These are phyloP conservation scores for Ocimum tenuiflorum DNA, from an alignment of 257 asterid genomes.

Conservation along the genomic window DNA sequence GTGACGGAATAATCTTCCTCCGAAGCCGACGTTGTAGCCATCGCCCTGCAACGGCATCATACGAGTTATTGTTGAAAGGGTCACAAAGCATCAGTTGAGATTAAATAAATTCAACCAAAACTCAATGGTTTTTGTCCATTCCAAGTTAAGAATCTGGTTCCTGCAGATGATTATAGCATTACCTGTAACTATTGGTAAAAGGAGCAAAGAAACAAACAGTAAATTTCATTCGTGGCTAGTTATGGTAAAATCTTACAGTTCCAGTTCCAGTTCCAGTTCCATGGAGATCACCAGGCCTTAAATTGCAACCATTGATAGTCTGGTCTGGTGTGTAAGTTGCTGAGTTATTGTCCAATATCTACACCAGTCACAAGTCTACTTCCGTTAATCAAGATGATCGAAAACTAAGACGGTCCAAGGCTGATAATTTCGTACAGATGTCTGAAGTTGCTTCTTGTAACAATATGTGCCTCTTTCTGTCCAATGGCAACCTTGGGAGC, in stretches of 20 bases:
- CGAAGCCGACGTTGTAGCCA: slow-evolving; percentile 59
- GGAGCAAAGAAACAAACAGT: not conserved
- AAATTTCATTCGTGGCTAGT: not conserved
- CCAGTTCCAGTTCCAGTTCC: slow-evolving; percentile 97
- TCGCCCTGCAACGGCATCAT: slow-evolving; percentile 43
- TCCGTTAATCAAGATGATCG: slow-evolving; percentile 2
- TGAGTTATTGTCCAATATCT: slow-evolving; percentile 95
- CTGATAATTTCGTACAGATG: slow-evolving; percentile 30
- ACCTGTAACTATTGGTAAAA: not conserved
- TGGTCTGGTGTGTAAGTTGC: slow-evolving; percentile 94
- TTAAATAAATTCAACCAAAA: slow-evolving; percentile 40
- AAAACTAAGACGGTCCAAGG: not conserved
- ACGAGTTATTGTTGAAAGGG: not conserved
- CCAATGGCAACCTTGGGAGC: slow-evolving; percentile 65
- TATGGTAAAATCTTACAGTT: slow-evolving; percentile 53
- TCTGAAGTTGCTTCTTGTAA: slow-evolving; percentile 70
- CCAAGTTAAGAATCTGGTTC: slow-evolving; percentile 87
- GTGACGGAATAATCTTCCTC: slow-evolving; percentile 58
- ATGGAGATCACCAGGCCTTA: slow-evolving; percentile 90
- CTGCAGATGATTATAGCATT: slow-evolving; percentile 27
- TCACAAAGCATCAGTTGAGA: not conserved
- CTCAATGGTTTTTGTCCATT: slow-evolving; percentile 68
- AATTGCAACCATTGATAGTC: slow-evolving; percentile 83
- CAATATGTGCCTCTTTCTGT: slow-evolving; percentile 43
- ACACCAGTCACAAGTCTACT: slow-evolving; percentile 11